phyloP scores from a whole-genome alignment of 2,329 filamentous ascomycete genomes.

The Dactylellina parvicollis region DNA sequence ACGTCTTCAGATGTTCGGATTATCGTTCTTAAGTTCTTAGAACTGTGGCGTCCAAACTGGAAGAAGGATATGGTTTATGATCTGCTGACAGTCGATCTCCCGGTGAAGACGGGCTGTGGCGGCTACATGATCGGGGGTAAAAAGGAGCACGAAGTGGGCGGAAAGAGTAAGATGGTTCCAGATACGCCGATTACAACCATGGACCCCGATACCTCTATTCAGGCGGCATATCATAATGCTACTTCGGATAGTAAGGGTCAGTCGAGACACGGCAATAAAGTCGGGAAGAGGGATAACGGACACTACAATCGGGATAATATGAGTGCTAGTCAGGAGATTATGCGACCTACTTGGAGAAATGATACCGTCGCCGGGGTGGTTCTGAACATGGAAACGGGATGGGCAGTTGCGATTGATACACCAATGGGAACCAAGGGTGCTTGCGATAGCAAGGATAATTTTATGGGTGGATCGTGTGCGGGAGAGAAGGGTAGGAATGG shows the following conservation, averaged over 20 bases:
- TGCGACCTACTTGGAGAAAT: background rate
- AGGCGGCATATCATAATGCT: too few relatives aligned
- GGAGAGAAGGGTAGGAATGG: background rate
- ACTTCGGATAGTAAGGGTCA: too few relatives aligned
- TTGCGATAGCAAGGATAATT: background rate
- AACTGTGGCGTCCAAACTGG: constrained; percentile 16
- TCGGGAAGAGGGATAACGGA: too few relatives aligned
- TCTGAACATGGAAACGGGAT: constrained; percentile 8
- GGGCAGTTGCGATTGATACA: constrained; percentile 27
- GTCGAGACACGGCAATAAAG: too few relatives aligned
- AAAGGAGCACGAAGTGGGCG: background rate
- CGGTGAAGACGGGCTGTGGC: background rate
- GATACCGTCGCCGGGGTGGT: constrained; percentile 22
- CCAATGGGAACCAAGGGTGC: constrained; percentile 2
- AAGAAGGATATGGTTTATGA: background rate
- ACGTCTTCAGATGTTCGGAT: background rate
- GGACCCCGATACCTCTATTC: too few relatives aligned
- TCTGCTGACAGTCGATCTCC: background rate
- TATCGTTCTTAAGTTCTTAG: background rate
- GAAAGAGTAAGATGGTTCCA: background rate
- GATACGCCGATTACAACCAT: too few relatives aligned
- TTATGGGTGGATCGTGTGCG: background rate
- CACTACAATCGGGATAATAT: constrained; percentile 2
- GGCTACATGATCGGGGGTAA: background rate
- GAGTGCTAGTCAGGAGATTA: background rate